Conservation (phyloP, 1,139 yeast genomes). For the Pichiaceae sp. region DNA sequence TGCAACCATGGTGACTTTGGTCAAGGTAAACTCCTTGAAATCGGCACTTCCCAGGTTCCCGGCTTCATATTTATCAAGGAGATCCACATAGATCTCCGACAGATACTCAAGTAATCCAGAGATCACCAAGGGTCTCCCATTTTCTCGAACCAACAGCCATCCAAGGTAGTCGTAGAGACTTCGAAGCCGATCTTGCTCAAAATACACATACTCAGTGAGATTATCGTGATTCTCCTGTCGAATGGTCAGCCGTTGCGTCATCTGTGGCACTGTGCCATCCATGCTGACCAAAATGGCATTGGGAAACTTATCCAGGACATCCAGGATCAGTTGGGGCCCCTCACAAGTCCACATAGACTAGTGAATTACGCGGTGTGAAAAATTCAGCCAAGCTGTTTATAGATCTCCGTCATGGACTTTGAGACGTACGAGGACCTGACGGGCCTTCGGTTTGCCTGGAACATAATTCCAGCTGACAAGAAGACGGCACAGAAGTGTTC, state of each 20-base stretch:
- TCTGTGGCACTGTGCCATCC: not conserved
- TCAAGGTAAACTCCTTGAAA: slow-evolving; percentile 6
- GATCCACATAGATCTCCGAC: slow-evolving; percentile 9
- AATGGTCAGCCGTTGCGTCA: not conserved
- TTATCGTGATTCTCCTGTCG: not conserved
- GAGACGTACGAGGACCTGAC: slow-evolving; percentile 82
- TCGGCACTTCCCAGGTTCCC: not conserved
- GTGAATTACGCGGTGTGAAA: too few relatives aligned
- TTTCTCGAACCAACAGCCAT: not conserved
- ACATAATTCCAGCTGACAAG: slow-evolving; percentile 58
- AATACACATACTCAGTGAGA: not conserved
- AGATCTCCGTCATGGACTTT: slow-evolving; percentile 26
- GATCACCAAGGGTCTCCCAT: slow-evolving; percentile 4
- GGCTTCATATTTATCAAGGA: slow-evolving; percentile 3
- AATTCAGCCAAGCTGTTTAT: not conserved
- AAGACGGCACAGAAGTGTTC: slow-evolving; percentile 50
- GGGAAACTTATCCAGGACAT: not conserved
- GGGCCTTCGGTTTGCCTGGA: slow-evolving; percentile 91
- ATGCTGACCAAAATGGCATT: not conserved
- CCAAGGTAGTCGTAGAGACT: slow-evolving; percentile 1
- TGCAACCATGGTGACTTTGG: slow-evolving; percentile 4
- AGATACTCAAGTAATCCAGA: slow-evolving; percentile 13
- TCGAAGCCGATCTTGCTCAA: slow-evolving; percentile 1
- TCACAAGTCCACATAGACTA: not conserved
- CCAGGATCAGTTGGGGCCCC: not conserved